A percentile compares a stretch with the other conserved stretches of the same genome.
phyloP scores from a whole-genome alignment of 31 red algal species.

The Asparagopsis taxiformis region DNA sequence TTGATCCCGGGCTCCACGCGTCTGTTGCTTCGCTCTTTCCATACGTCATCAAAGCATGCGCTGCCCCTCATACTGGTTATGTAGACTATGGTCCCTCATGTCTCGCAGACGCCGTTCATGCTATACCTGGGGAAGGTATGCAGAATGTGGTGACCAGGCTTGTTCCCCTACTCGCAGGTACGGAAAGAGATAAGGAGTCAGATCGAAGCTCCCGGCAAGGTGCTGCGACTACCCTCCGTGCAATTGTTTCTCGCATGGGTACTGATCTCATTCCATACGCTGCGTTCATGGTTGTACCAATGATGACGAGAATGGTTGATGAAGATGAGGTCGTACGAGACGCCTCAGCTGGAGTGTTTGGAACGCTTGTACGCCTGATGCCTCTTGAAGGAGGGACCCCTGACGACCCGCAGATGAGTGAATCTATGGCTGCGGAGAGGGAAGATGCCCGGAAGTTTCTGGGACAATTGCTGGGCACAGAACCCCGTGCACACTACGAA shows the following conservation, averaged over 20 bases:
- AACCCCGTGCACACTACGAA: slow-evolving; percentile 75
- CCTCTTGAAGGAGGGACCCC: slow-evolving; percentile 84
- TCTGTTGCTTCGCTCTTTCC: slow-evolving; percentile 46
- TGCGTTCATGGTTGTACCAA: slow-evolving; percentile 90
- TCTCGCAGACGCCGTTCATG: slow-evolving; percentile 75
- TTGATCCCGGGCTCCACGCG: slow-evolving; percentile 22
- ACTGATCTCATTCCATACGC: slow-evolving; percentile 86
- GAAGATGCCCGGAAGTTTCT: slow-evolving; percentile 80
- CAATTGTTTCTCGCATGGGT: slow-evolving; percentile 72
- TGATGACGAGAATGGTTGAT: slow-evolving; percentile 96
- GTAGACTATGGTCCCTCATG: slow-evolving; percentile 30
- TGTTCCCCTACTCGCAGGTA: slow-evolving; percentile 73
- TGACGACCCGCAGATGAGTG: slow-evolving; percentile 70
- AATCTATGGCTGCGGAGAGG: slow-evolving; percentile 60
- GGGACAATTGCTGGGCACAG: slow-evolving; percentile 83
- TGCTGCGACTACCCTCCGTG: slow-evolving; percentile 60
- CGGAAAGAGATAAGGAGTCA: slow-evolving; percentile 40
- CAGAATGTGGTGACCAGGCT: slow-evolving; percentile 59
- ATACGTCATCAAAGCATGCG: slow-evolving; percentile 38
- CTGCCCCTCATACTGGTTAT: slow-evolving; percentile 38
- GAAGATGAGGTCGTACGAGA: slow-evolving; percentile 83
- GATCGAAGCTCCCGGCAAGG: slow-evolving; percentile 41
- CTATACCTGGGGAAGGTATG: slow-evolving; percentile 80
- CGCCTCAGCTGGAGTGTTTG: slow-evolving; percentile 76
- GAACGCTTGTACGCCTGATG: slow-evolving; percentile 86